Percentiles rank a stretch among this genome's conserved stretches.
Evolutionary conservation across 2,329 filamentous ascomycete species (phyloP).

Genomic region (Trichothecium sympodiale): DNA sequence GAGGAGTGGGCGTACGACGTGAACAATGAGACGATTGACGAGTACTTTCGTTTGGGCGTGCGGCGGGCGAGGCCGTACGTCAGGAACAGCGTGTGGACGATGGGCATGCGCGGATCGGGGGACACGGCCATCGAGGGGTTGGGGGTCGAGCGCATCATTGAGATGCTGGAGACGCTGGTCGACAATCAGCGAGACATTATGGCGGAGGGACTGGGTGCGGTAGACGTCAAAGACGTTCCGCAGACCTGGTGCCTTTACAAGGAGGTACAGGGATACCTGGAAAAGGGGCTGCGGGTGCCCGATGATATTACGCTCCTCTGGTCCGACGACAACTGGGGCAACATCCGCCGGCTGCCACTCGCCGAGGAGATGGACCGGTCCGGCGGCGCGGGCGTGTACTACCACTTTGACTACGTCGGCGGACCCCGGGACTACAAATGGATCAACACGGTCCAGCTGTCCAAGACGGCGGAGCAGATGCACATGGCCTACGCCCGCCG

Average conservation of each 20-base stretch:
- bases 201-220: slow-evolving; percentile 32
- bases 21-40: slow-evolving; percentile 56
- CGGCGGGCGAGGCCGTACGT: slow-evolving; percentile 55
- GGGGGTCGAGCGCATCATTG: slow-evolving; percentile 4
- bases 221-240: slow-evolving; percentile 40
- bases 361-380: slow-evolving; percentile 45
- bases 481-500: slow-evolving; percentile 46
- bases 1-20: slow-evolving; percentile 56
- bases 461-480: slow-evolving; percentile 51
- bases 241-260: slow-evolving; percentile 68
- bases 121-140: slow-evolving; percentile 38
- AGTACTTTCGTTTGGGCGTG: slow-evolving; percentile 59
- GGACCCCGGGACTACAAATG: slow-evolving; percentile 39
- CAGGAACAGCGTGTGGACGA: slow-evolving; percentile 52
- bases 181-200: slow-evolving; percentile 48
- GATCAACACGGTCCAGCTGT: slow-evolving; percentile 54
- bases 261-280: slow-evolving; percentile 60
- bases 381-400: slow-evolving; percentile 57
- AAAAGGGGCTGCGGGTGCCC: slow-evolving; percentile 42
- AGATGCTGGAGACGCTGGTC: slow-evolving; percentile 45
- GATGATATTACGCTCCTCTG: slow-evolving; percentile 59
- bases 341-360: slow-evolving; percentile 50
- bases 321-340: slow-evolving; percentile 61
- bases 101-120: slow-evolving; percentile 59
- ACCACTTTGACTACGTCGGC: slow-evolving; percentile 44